phyloP scores from a whole-genome alignment of 1,284 basidiomycete genomes.

The Ganoderma leucocontextum region DNA sequence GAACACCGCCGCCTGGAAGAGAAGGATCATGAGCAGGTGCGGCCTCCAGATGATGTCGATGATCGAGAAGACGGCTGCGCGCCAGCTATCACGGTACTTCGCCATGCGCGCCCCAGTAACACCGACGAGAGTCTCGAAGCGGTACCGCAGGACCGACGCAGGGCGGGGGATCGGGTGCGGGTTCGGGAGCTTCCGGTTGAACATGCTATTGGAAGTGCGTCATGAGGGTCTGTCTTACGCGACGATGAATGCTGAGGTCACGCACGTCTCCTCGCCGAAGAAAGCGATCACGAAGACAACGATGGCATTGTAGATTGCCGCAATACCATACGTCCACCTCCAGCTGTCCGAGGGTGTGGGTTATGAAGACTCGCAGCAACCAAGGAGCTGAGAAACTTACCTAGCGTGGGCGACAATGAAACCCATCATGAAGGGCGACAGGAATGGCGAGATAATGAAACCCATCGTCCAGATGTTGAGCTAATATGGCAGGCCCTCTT shows the following conservation, averaged over 20 bases:
- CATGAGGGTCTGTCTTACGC: not conserved
- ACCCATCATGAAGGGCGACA: conserved; percentile 75
- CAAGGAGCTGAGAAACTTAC: conserved; percentile 37
- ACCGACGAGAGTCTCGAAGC: conserved; percentile 70
- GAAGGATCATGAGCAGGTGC: conserved; percentile 61
- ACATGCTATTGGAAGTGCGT: conserved; percentile 57
- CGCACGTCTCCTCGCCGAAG: conserved; percentile 72
- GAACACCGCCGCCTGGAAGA: conserved; percentile 71
- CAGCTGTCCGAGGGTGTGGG: conserved; percentile 49
- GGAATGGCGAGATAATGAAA: conserved; percentile 70
- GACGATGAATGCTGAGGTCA: not conserved
- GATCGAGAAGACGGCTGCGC: conserved; percentile 52
- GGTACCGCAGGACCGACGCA: conserved; percentile 57
- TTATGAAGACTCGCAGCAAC: not conserved
- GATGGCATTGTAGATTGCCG: conserved; percentile 62
- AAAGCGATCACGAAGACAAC: conserved; percentile 65
- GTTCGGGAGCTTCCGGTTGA: conserved; percentile 68
- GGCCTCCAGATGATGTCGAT: conserved; percentile 71
- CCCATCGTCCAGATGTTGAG: conserved; percentile 80
- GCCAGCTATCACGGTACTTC: conserved; percentile 66
- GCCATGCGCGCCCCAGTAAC: conserved; percentile 70
- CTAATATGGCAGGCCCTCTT: conserved; percentile 40
- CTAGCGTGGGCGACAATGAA: conserved; percentile 68
- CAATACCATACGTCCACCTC: conserved; percentile 79
- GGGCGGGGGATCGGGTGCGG: conserved; percentile 47